Evolutionary conservation across 352 stramenopile genomes (phyloP), one percentile per base, ranked within the genome.

Genomic region (Phytophthora megakarya): DNA sequence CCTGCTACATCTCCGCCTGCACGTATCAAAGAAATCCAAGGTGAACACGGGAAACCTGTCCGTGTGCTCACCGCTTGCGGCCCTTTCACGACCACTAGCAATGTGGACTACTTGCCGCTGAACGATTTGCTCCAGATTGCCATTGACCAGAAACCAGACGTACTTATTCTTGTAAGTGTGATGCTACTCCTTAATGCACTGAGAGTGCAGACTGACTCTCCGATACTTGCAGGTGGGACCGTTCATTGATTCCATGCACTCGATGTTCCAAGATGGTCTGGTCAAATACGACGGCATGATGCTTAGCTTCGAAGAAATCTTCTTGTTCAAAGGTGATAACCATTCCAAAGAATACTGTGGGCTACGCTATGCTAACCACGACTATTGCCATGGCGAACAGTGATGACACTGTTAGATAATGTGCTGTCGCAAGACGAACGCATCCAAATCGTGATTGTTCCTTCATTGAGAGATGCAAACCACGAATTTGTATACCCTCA

Each of bases 401-500:
- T 95, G 19, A 90, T 93, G 83, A 77, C 83, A 5, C 59, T 82
- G 25, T 49, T 95, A 43, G 78, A 95, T 69, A 89, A 76, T 38
- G 72, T 93, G 1, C 44, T 93, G 25, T 66, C 61, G 19, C 72
- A 78, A 15, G 63, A 89, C 61, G 47, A 75, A 8, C 47, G 61
- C 3, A 69, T 93, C 30, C 85, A 95, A 50, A 90, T 99, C 67
- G 84, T 99, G 0, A 73, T 99, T 33, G 86, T 99, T 28, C 97
- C 97, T 11, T 98, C 92, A n/a, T 54, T 98, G 13, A 88, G 97
- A 12, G 97, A 99, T 76, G 97, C 91, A 0, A 89, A 98, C 63
- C 94, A 98, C 61, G 91, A 98, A 58, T 96, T 85, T 39, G 96
- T 98, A 46, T 98, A 94, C 56, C 92, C 95, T 16, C 95, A 99